phyloP scores from a whole-genome alignment of 2,329 filamentous ascomycete genomes.

The Ascochyta lentis region DNA sequence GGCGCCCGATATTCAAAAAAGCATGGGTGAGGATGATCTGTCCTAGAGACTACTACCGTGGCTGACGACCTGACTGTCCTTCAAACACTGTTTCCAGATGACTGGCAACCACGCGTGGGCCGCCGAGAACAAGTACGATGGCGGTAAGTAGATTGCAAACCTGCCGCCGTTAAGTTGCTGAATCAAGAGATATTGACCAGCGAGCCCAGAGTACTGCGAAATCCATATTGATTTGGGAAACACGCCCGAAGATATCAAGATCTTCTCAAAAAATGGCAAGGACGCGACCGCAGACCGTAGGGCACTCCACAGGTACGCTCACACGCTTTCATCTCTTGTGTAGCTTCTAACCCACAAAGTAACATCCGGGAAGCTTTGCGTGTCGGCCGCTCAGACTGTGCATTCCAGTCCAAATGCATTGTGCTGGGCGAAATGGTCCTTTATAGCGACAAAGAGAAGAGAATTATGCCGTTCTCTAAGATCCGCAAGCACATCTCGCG shows the following conservation, averaged over 20 bases:
- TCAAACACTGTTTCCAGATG: conserved; percentile 77
- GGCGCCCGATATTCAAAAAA: conserved; percentile 55
- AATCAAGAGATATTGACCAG: background rate
- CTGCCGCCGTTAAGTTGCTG: background rate
- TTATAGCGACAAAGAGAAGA: conserved; percentile 70
- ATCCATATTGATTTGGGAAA: conserved; percentile 77
- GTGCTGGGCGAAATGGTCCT: conserved; percentile 84
- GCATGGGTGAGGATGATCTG: conserved; percentile 36
- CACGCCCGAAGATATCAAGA: conserved; percentile 66
- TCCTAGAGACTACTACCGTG: background rate
- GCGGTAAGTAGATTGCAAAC: conserved; percentile 39
- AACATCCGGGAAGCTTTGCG: conserved; percentile 69
- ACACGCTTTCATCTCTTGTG: too few species aligned
- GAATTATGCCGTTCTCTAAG: conserved; percentile 78
- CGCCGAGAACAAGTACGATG: conserved; percentile 83
- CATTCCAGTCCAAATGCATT: conserved; percentile 71
- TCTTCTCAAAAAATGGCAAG: conserved; percentile 92
- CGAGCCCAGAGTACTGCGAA: conserved; percentile 74
- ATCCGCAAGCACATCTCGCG: conserved; percentile 80
- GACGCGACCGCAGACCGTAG: conserved; percentile 78
- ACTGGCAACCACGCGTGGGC: conserved; percentile 67
- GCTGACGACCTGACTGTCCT: conserved; percentile 46
- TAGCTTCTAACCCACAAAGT: conserved; percentile 31
- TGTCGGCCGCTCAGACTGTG: conserved; percentile 65
- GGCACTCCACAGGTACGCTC: conserved; percentile 58